Evolutionary conservation across 805 yeast genomes (phyloP).

Genomic region (Kluyveromyces nonfermentans): DNA sequence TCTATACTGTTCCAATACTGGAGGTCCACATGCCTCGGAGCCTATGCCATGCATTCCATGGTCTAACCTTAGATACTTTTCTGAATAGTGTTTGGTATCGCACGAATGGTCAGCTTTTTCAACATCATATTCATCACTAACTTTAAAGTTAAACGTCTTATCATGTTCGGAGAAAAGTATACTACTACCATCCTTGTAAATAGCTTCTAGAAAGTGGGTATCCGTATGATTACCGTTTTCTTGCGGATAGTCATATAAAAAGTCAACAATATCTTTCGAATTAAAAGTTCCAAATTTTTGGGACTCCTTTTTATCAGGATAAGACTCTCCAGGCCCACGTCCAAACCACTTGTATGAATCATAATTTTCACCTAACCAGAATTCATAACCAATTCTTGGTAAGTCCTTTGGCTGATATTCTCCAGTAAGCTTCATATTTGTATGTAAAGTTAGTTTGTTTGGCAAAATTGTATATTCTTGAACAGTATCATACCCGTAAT

Average conservation of each 20-base stretch:
- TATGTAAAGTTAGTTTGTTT: not conserved
- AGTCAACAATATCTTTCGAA: not conserved
- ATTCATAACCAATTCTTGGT: not conserved
- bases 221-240: conserved; percentile 1
- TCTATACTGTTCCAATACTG: not conserved
- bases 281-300: not conserved
- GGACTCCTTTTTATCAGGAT: conserved; percentile 1
- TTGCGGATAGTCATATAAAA: conserved; percentile 1
- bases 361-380: not conserved
- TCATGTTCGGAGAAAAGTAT: not conserved
- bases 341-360: not conserved
- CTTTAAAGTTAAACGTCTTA: not conserved
- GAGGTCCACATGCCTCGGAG: not conserved
- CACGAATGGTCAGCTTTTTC: not conserved
- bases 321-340: conserved; percentile 1
- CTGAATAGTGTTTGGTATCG: not conserved
- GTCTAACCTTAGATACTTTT: not conserved
- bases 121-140: conserved; percentile 1
- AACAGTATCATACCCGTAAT: not conserved
- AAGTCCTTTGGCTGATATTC: not conserved
- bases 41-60: conserved; percentile 1
- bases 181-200: not conserved
- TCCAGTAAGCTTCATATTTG: not conserved
- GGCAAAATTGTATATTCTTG: not conserved
- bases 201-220: not conserved